These are phyloP conservation scores for Pseudogymnoascus sp. DNA, from an alignment of 2,329 filamentous ascomycete genomes.

Conservation along the genomic window DNA sequence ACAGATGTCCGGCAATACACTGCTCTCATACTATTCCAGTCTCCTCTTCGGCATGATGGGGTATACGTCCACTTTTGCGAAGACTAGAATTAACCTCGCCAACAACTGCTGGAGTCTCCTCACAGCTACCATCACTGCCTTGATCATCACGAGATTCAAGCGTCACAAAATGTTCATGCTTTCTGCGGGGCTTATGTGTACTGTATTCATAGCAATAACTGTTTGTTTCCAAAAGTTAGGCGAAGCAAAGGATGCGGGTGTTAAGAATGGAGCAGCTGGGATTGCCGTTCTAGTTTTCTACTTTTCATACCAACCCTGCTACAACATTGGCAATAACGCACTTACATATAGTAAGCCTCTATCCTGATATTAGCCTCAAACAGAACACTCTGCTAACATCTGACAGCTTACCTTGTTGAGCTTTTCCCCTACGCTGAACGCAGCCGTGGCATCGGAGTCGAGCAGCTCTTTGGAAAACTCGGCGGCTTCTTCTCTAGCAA, in stretches of 20 bases:
- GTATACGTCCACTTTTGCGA: conserved; percentile 6
- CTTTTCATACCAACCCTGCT: conserved; percentile 31
- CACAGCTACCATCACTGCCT: not conserved
- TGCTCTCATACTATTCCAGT: conserved; percentile 1
- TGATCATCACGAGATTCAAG: conserved; percentile 12
- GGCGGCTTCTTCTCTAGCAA: conserved; percentile 35
- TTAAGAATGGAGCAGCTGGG: conserved; percentile 13
- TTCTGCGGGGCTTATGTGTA: conserved; percentile 12
- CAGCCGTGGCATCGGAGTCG: conserved; percentile 26
- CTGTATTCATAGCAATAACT: conserved; percentile 13
- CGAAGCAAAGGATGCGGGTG: not conserved
- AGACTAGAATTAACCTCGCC: not conserved
- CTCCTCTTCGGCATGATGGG: not conserved
- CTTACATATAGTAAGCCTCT: conserved; percentile 33
- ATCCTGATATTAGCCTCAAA: conserved; percentile 10
- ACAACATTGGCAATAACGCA: conserved; percentile 44
- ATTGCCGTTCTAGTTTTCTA: conserved; percentile 20
- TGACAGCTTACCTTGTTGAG: conserved; percentile 27
- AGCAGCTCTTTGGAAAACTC: conserved; percentile 25
- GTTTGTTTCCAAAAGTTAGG: conserved; percentile 3
- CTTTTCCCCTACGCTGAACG: conserved; percentile 27
- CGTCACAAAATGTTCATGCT: conserved; percentile 14
- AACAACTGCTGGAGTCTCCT: conserved; percentile 2
- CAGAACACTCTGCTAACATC: not conserved
- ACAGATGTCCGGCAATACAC: not conserved